Percentiles rank a stretch among this genome's conserved stretches.
Conservation (phyloP, 371 early-diverging fungal species). For the Basidiobolus meristosporus region DNA sequence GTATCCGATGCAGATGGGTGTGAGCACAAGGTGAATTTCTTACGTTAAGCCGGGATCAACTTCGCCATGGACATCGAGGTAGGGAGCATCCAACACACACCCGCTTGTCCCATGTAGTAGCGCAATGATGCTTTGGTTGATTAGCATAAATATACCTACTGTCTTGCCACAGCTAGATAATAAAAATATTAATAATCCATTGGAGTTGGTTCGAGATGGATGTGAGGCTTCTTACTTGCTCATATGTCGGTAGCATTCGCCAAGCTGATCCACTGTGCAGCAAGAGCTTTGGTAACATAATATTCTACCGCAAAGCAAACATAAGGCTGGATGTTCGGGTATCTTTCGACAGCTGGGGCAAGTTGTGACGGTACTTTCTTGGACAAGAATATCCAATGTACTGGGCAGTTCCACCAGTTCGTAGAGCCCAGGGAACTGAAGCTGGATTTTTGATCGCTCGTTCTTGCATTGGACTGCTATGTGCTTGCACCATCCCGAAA, state of each 20-base stretch:
- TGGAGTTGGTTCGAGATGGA: neutral
- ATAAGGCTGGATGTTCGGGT: constrained; percentile 78
- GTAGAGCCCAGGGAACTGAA: constrained; percentile 11
- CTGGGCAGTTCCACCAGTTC: constrained; percentile 59
- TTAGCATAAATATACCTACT: constrained; percentile 63
- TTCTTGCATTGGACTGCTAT: no score
- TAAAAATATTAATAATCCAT: neutral
- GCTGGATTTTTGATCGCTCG: no score
- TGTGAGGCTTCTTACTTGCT: constrained; percentile 25
- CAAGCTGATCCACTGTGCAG: constrained; percentile 43
- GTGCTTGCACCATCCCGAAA: no score
- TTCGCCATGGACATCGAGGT: constrained; percentile 89
- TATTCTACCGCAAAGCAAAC: constrained; percentile 80
- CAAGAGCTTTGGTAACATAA: constrained; percentile 86
- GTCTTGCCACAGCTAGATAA: constrained; percentile 65
- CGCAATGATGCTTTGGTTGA: constrained; percentile 66
- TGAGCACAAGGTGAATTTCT: constrained; percentile 1
- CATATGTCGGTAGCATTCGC: constrained; percentile 84
- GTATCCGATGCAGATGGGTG: neutral
- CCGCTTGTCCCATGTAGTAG: constrained; percentile 71
- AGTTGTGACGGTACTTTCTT: constrained; percentile 47
- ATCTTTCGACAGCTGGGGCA: constrained; percentile 70
- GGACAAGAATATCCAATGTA: constrained; percentile 64
- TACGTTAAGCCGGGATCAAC: constrained; percentile 68
- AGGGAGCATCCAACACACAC: constrained; percentile 75